phyloP scores from a whole-genome alignment of 2,329 filamentous ascomycete species.

The Cercospora zeae-maydis region DNA sequence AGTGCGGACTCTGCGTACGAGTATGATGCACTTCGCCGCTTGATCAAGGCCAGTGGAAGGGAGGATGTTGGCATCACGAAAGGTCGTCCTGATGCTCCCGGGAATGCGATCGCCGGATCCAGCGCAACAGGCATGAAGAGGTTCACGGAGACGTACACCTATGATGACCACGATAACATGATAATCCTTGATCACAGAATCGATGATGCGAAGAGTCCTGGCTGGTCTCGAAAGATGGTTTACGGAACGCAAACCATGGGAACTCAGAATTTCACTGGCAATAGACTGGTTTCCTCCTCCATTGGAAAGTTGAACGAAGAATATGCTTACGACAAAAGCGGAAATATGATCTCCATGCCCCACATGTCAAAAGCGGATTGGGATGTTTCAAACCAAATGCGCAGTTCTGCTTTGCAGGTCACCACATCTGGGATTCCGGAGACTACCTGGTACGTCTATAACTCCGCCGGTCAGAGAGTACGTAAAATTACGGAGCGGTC shows the following conservation, averaged over 20 bases:
- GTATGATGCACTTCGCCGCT: too few relatives aligned
- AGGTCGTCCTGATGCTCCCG: too few relatives aligned
- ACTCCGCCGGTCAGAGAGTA: neutral
- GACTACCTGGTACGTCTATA: neutral
- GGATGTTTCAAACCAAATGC: neutral
- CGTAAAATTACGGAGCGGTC: neutral
- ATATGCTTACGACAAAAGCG: neutral
- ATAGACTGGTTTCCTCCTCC: neutral
- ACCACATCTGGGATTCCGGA: neutral
- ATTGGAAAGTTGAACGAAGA: neutral
- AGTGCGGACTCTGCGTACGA: too few relatives aligned
- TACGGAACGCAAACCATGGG: neutral
- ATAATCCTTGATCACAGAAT: neutral
- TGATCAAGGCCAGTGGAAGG: too few relatives aligned
- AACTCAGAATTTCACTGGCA: neutral
- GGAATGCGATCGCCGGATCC: too few relatives aligned
- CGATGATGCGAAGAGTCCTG: neutral
- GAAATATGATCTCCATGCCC: neutral
- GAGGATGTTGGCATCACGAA: too few relatives aligned
- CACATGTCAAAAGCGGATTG: neutral
- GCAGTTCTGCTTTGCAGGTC: neutral
- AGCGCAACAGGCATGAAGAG: too few relatives aligned
- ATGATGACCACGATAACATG: too few relatives aligned
- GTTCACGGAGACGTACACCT: too few relatives aligned
- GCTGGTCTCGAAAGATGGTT: neutral